Conservation (phyloP, 805 yeast species). For the Starmerella khaoyaiensis region DNA sequence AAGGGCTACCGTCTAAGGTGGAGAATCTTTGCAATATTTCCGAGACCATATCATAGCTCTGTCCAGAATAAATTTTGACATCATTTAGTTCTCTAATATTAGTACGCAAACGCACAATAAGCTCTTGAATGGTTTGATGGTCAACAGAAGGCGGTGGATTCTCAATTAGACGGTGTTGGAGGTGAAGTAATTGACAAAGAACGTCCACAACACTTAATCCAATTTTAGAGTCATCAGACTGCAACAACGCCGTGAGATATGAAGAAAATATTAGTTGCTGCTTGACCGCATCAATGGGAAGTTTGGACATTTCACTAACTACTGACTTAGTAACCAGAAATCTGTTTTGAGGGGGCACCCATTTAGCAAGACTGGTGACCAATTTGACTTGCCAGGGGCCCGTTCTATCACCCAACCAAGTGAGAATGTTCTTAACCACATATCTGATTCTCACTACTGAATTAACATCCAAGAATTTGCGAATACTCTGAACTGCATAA, state of each 20-base stretch:
- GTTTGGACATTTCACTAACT: slow-evolving; percentile 23
- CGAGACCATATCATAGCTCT: slow-evolving; percentile 64
- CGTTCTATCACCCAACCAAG: slow-evolving; percentile 8
- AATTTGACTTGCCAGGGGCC: slow-evolving; percentile 43
- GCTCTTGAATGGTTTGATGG: slow-evolving; percentile 2
- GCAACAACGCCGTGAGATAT: slow-evolving; percentile 14
- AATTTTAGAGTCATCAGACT: slow-evolving; percentile 55
- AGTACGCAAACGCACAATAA: slow-evolving; percentile 10
- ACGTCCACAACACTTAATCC: slow-evolving; percentile 79
- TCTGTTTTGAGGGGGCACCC: slow-evolving; percentile 70
- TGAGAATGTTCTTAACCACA: slow-evolving; percentile 7
- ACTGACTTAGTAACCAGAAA: slow-evolving; percentile 47
- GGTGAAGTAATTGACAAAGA: slow-evolving; percentile 34
- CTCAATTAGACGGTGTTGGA: slow-evolving; percentile 23
- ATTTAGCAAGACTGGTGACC: slow-evolving; percentile 52
- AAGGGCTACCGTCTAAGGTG: neutral
- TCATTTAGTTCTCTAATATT: slow-evolving; percentile 59
- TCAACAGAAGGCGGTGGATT: slow-evolving; percentile 8
- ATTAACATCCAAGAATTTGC: slow-evolving; percentile 7
- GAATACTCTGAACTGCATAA: slow-evolving; percentile 5
- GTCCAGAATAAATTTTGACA: slow-evolving; percentile 77
- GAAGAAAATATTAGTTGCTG: slow-evolving; percentile 10
- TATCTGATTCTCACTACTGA: slow-evolving; percentile 7
- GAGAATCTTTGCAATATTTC: slow-evolving; percentile 35
- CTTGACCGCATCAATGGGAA: slow-evolving; percentile 16